Base-by-base conservation (phyloP, 1,284 basidiomycete species). In the Tilletia caries region DNA sequence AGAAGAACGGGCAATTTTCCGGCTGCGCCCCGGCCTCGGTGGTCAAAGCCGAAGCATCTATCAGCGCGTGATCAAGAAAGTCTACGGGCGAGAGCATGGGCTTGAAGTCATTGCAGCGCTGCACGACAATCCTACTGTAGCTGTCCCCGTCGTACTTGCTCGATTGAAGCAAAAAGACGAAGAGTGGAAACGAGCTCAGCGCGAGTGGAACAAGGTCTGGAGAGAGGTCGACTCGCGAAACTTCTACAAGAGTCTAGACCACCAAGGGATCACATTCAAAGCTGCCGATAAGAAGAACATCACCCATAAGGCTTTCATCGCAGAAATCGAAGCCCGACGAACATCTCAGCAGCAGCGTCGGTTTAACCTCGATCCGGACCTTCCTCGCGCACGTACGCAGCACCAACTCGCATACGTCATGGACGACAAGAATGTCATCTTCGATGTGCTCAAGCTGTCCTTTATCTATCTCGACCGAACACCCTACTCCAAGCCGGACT, bases 171-270 rank as follows among this genome's bases (percentile, higher is more conserved):
- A 91, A 82, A 97, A 96, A 85, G 92, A 97, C 83, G 94, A 98
- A 75, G 96, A 99, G 83, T 98, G 96, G 96, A 91, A 93, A 83
- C 88, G 92, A 43, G 90, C 91, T 29, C 92, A 96, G 84, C 88
- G 95, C 67, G 95, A 98, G 84, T 98, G 94, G 93, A 93, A 92
- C 85, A 89, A 92, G 72, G 94, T 95, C 27, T 98, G 96, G 96
- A 88, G 94, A 69, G 95, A 98, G 84, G 91, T 97, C 58, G 95
- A 98, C 80, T 91, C 90, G 69, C 92, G 93, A 85, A 98, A 98
- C 86, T 81, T 77, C 70, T 95, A 95, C 88, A 96, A 96, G 86
- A 91, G 91, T 54, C 88, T 98, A 70, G 96, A 98, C 83, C 93
- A 97, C 82, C 95, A 98, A 82, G 94, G 93, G 4, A 91, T 93